Conservation (phyloP, 2,329 filamentous ascomycete species). For the Coccinonectria pachysandricola region DNA sequence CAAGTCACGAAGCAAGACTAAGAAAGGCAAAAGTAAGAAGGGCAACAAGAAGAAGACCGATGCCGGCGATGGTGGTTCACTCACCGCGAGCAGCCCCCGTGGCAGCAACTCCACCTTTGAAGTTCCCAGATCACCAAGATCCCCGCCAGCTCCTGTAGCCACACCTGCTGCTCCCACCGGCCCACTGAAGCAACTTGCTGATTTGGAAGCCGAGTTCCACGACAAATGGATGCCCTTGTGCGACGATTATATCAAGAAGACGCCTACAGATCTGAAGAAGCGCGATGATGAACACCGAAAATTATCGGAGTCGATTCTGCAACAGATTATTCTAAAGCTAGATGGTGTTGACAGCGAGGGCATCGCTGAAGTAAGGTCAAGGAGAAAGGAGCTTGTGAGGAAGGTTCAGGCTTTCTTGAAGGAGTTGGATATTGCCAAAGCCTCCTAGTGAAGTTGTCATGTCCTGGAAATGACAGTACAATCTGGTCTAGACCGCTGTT, state of each 20-base stretch:
- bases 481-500: no score
- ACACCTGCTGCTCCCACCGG: constrained; percentile 24
- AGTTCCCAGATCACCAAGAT: constrained; percentile 12
- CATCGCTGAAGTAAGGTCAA: constrained; percentile 51
- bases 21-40: constrained; percentile 32
- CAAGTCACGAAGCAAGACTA: constrained; percentile 30
- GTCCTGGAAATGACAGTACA: no score
- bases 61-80: constrained; percentile 25
- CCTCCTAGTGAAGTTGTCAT: constrained; percentile 4
- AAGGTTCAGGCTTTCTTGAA: constrained; percentile 59
- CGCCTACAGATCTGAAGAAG: constrained; percentile 58
- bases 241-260: constrained; percentile 47
- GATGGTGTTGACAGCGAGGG: constrained; percentile 68
- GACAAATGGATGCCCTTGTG: constrained; percentile 56
- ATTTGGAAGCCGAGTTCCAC: constrained; percentile 55
- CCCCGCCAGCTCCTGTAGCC: constrained; percentile 11
- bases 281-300: constrained; percentile 64
- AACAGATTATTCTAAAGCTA: constrained; percentile 65
- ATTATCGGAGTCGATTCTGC: constrained; percentile 65
- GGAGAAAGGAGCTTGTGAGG: constrained; percentile 62
- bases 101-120: constrained; percentile 33
- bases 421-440: constrained; percentile 44
- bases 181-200: constrained; percentile 48
- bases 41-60: constrained; percentile 19
- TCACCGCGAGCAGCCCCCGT: constrained; percentile 31